Evolutionary conservation across 306 rosid species (phyloP).

Genomic region (Vachellia collinsii): DNA sequence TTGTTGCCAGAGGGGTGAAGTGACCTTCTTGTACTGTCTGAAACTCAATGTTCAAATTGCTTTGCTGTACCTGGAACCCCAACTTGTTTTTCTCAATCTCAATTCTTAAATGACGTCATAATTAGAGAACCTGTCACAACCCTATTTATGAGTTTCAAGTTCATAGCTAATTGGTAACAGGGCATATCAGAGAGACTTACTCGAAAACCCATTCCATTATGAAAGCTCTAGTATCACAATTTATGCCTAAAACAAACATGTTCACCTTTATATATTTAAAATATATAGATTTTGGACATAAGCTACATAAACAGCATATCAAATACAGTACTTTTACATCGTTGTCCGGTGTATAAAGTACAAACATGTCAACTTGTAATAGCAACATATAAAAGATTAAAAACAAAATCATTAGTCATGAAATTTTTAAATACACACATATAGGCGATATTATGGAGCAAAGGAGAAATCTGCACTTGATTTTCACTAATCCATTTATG

Average conservation of each 20-base stretch:
- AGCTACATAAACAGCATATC: background rate
- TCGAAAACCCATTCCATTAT: background rate
- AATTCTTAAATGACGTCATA: background rate
- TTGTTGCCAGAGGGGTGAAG: background rate
- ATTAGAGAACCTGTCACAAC: background rate
- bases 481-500: background rate
- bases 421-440: background rate
- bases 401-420: background rate
- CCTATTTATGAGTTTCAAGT: background rate
- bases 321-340: background rate
- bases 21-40: background rate
- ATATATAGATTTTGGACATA: background rate
- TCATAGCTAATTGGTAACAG: background rate
- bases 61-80: background rate
- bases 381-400: background rate
- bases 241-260: background rate
- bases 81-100: conserved; percentile 11
- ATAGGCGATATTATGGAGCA: background rate
- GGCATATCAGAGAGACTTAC: background rate
- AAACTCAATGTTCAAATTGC: background rate
- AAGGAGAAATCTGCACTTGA: background rate
- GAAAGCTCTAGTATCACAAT: background rate
- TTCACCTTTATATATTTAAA: background rate
- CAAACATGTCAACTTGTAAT: background rate
- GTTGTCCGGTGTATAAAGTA: background rate